A percentile compares a stretch with the other conserved stretches of the same genome.
Evolutionary conservation across 2,329 filamentous ascomycete genomes (phyloP).

Genomic region (Aspergillus unguis): DNA sequence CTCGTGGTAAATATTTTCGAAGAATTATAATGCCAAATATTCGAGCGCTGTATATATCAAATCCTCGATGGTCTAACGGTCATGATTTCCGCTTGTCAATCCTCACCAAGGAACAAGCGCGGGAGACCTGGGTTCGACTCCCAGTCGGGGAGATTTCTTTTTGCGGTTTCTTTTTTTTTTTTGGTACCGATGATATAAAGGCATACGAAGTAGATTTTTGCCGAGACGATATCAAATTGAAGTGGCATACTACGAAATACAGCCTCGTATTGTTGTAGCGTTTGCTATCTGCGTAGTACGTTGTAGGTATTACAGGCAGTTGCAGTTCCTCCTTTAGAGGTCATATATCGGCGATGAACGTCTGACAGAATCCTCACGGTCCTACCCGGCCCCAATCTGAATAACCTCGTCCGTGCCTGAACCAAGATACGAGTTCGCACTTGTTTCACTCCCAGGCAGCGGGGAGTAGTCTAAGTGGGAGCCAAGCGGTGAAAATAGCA

Average conservation of each 20-base stretch:
- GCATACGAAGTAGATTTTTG: too few species aligned
- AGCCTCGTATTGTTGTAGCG: too few species aligned
- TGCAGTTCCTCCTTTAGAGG: too few species aligned
- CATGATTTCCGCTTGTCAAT: slow-evolving; percentile 5
- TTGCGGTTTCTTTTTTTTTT: neutral
- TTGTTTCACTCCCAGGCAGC: slow-evolving; percentile 4
- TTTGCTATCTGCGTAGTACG: too few species aligned
- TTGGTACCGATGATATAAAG: neutral
- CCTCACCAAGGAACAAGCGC: neutral
- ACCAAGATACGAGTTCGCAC: neutral
- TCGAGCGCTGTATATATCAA: neutral
- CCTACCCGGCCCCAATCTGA: too few species aligned
- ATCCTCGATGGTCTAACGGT: slow-evolving; percentile 4
- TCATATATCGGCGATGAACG: too few species aligned
- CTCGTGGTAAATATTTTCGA: too few species aligned
- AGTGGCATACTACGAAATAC: too few species aligned
- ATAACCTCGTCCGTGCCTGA: neutral
- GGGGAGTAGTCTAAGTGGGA: neutral
- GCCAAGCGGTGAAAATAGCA: neutral
- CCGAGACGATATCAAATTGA: too few species aligned
- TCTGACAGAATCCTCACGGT: too few species aligned
- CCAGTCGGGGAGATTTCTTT: slow-evolving; percentile 8
- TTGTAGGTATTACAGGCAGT: too few species aligned
- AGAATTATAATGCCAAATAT: neutral
- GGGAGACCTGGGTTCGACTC: slow-evolving; percentile 8